Percentiles rank a stretch among this genome's conserved stretches.
Evolutionary conservation across 345 rosid genomes (phyloP).

Genomic region (Gossypium mustelinum): DNA sequence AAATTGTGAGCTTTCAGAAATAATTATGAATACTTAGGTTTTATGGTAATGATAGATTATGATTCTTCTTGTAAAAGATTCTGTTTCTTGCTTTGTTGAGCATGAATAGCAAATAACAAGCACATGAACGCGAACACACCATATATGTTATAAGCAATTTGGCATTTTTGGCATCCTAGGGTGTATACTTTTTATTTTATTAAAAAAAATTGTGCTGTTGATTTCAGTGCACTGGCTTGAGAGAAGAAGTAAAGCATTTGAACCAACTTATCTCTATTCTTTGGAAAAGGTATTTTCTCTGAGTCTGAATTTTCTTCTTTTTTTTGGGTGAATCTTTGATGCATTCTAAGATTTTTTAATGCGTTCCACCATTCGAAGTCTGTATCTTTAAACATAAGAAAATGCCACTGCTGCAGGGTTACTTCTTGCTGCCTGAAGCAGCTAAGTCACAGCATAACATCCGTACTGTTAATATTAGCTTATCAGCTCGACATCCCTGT

Average conservation of each 20-base stretch:
- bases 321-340: not conserved
- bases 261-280: slow-evolving; percentile 84
- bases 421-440: slow-evolving; percentile 86
- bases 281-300: slow-evolving; percentile 71
- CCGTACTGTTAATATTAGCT: slow-evolving; percentile 70
- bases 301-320: not conserved
- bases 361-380: not conserved
- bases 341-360: not conserved
- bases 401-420: slow-evolving; percentile 52
- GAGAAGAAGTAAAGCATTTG: slow-evolving; percentile 71
- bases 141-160: not conserved
- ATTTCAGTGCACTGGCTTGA: slow-evolving; percentile 83
- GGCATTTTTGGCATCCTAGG: not conserved
- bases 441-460: slow-evolving; percentile 83
- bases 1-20: not conserved
- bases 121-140: too few species aligned
- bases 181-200: not conserved
- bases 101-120: not conserved
- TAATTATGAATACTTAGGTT: not conserved
- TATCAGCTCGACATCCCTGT: slow-evolving; percentile 90
- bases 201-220: slow-evolving; percentile 17
- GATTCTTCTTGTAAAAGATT: not conserved
- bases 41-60: not conserved
- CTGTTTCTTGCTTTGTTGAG: not conserved
- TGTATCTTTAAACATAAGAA: slow-evolving; percentile 6